Evolutionary conservation across 768 basidiomycete genomes (phyloP).

Genomic region (Hericium rajendrae): DNA sequence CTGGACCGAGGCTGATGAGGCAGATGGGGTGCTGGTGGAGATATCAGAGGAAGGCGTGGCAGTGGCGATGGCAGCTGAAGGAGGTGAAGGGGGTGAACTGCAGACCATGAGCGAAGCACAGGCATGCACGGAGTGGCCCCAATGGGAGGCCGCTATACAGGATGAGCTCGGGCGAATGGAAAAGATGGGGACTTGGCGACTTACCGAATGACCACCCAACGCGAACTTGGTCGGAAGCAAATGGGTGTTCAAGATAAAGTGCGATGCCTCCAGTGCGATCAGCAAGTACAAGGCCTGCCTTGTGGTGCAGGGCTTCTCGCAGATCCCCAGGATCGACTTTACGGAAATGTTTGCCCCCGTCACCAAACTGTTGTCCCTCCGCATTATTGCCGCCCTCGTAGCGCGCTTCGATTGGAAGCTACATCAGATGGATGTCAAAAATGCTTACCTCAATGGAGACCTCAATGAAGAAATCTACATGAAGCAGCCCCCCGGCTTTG

Average conservation of each 20-base stretch:
- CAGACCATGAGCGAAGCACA: no score
- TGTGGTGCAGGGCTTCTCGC: constrained; percentile 34
- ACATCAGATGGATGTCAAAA: constrained; percentile 22
- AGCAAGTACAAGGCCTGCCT: constrained; percentile 27
- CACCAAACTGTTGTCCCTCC: constrained; percentile 4
- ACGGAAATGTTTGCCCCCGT: constrained; percentile 31
- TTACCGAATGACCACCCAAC: neutral
- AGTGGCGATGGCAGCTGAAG: no score
- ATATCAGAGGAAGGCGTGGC: no score
- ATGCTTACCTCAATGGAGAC: constrained; percentile 28
- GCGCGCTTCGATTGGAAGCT: constrained; percentile 24
- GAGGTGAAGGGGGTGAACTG: no score
- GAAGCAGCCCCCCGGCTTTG: neutral
- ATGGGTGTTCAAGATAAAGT: constrained; percentile 23
- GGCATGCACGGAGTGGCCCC: no score
- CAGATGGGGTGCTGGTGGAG: no score
- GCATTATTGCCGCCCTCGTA: constrained; percentile 27
- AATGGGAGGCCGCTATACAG: no score
- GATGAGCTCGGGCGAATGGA: neutral
- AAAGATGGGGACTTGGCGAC: neutral
- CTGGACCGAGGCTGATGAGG: no score
- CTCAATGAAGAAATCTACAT: constrained; percentile 13
- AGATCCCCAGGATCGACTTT: constrained; percentile 33
- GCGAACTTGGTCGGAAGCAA: neutral
- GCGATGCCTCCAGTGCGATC: constrained; percentile 16